Evolutionary conservation across 177 flowering plant species (phyloP), one percentile per base, ranked within the genome.

Genomic region (Vitis hybrid): DNA sequence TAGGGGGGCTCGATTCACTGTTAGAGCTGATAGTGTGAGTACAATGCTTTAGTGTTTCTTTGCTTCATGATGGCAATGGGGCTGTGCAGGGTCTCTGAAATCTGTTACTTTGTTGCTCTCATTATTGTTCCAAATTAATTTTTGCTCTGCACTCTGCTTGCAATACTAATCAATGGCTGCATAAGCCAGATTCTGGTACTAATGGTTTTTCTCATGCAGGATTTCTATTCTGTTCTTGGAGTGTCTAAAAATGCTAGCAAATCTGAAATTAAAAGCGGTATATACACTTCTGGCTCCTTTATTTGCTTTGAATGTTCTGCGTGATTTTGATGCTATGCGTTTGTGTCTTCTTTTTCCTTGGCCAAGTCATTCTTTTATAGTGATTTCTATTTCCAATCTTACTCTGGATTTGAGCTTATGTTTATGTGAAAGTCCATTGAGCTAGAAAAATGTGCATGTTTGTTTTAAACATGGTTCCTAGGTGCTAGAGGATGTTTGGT

Each of bases 221-320:
- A 95, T 77, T 95, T 62, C 71, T 95, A 95, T 82, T 78, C 92
- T 70, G 82, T 90, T 20, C 98, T 95, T 65, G 97, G 97, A 28
- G 97, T 95, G 13, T 90, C 98, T 52, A 92, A 71, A 78, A 82
- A 80, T 89, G 83, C 98, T 17, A 88, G 84, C 75, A 95, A 91
- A 85, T 75, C 95, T 58, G 98, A 95, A 77, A 95, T 95, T 68
- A 95, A 95, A 81, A 92, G 92, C 74, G 94, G 98, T 92, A 75
- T 68, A 74, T 76, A 59, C n/a, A 17, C 52, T 33, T 33, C 47
- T 38, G 47, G 54, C 57, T 38, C n/a, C 33, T n/a, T 55, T 58
- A 69, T 70, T 52, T 67, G 5, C 6, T 7, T 11, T 3, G 61
- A 15, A 9, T 20, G 11, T 38, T 61, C 17, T 64, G 10, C 55